Conservation (phyloP, 306 rosid genomes). For the Psophocarpus tetragonolobus region DNA sequence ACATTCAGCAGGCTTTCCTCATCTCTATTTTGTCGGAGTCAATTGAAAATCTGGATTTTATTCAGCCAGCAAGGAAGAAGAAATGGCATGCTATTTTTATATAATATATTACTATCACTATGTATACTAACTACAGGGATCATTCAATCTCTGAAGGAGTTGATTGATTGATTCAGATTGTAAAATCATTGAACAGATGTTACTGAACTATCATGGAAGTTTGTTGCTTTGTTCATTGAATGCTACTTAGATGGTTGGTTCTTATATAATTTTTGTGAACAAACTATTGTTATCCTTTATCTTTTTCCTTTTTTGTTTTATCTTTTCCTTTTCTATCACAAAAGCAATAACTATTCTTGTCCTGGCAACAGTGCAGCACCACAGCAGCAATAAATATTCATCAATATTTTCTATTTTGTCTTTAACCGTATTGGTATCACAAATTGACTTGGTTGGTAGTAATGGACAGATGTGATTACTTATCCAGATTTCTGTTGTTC, state of each 20-base stretch:
- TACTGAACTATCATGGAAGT: constrained; percentile 37
- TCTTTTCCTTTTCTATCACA: neutral
- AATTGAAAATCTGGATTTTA: constrained; percentile 49
- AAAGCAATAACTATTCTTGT: neutral
- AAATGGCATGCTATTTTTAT: constrained; percentile 54
- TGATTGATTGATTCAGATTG: constrained; percentile 56
- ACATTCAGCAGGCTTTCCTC: constrained; percentile 49
- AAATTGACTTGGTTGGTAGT: neutral
- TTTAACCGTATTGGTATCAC: neutral
- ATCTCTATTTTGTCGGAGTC: constrained; percentile 55
- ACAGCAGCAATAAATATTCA: neutral
- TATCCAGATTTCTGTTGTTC: neutral
- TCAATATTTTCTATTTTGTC: neutral
- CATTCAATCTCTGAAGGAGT: constrained; percentile 56
- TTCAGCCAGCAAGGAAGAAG: constrained; percentile 55
- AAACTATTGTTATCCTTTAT: constrained; percentile 11
- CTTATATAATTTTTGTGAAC: constrained; percentile 15
- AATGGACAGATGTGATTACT: neutral
- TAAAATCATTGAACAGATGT: constrained; percentile 53
- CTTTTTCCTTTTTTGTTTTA: neutral
- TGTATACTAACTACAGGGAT: constrained; percentile 57
- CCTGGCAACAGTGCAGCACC: neutral
- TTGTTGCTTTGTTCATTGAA: constrained; percentile 36
- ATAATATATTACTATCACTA: constrained; percentile 34
- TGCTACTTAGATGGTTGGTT: constrained; percentile 35